Conservation (phyloP, 2,329 filamentous ascomycete genomes). For the Botrytis fabae region DNA sequence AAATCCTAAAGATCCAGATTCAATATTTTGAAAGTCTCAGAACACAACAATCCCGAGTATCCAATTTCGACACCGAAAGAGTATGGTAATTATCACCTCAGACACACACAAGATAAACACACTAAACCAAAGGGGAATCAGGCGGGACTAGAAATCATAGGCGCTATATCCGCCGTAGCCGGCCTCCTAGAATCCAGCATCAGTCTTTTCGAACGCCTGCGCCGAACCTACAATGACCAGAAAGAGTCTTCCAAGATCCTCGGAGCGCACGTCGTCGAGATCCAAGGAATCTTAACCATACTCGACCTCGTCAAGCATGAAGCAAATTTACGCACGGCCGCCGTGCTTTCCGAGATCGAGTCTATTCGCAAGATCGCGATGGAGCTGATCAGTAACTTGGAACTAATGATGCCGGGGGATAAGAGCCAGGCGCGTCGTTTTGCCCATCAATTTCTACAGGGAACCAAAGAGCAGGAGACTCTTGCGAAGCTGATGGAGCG, state of each 20-base stretch:
- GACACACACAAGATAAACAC: accelerated
- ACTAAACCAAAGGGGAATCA: neutral
- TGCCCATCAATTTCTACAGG: neutral
- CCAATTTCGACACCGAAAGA: no score
- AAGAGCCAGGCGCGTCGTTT: neutral
- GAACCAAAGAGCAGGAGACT: neutral
- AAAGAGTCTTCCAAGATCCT: neutral
- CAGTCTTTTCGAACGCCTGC: neutral
- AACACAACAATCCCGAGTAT: neutral
- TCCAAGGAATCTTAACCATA: neutral
- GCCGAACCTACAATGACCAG: neutral
- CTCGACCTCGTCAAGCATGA: neutral
- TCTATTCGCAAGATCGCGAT: neutral
- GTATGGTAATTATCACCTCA: neutral
- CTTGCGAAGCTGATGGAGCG: neutral
- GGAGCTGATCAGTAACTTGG: neutral
- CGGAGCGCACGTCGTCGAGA: neutral
- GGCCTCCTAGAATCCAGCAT: neutral
- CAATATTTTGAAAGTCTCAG: neutral
- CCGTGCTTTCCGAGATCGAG: neutral
- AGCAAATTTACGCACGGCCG: neutral
- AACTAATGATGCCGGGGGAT: neutral
- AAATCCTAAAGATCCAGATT: neutral
- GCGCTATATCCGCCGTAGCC: neutral
- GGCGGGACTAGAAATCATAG: neutral